Base-by-base conservation (phyloP, 495 filamentous ascomycete species). In the Eremomyces bilateralis region DNA sequence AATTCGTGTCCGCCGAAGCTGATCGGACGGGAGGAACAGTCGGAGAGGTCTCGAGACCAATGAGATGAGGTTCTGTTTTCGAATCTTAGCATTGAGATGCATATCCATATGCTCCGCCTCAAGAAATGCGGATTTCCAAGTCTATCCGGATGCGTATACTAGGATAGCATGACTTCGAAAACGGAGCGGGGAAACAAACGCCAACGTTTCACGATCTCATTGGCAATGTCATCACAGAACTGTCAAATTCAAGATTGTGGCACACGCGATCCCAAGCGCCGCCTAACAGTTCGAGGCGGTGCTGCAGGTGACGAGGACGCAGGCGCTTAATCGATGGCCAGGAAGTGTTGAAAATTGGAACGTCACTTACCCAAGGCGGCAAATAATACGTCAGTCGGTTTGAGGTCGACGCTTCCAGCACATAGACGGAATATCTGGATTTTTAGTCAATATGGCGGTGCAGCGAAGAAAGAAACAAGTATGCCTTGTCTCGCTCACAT, bases 21-120 rank as follows among this genome's bases (percentile, higher is more conserved):
- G 64, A 40, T 73, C 71, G 8, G 79, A 67, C 2, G 79, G 62
- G 15, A 92, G 45, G 40, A 84, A 65, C 17, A 92, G 57, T 40
- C 84, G 67, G 39, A 92, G 58, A 1, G 85, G 85, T 24, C 85
- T 76, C 44, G 93, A 73, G 40, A 83, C 65, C 29, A 92, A 65
- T 1, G 84, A 76, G 28, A 94, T 64, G 13, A 95, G 63, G 53
- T 94, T 93, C 74, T 78, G 47, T n/a, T n/a, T n/a, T n/a, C n/a
- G n/a, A n/a, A n/a, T n/a, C n/a, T n/a, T n/a, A n/a, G n/a, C n/a
- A n/a, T n/a, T n/a, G n/a, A n/a, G n/a, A n/a, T n/a, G n/a, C n/a
- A n/a, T n/a, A n/a, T n/a, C n/a, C n/a, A n/a, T n/a, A n/a, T n/a
- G n/a, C n/a, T n/a, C n/a, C n/a, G n/a, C n/a, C n/a, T n/a, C n/a